These are phyloP conservation scores for Aegilops longissima DNA, from an alignment of 176 grass and related monocot species.

Conservation along the genomic window DNA sequence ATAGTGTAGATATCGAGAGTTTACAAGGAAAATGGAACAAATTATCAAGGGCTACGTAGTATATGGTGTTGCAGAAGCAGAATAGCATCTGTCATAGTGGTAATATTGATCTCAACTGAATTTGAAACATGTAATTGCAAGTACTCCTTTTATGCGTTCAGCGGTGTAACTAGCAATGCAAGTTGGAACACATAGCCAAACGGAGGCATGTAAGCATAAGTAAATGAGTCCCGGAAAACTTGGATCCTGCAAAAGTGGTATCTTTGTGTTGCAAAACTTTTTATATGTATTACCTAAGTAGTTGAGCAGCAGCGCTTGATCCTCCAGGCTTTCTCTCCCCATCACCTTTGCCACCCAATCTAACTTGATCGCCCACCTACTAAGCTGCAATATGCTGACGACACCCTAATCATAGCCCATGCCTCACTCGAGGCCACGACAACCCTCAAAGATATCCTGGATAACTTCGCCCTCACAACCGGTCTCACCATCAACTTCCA, in stretches of 20 bases:
- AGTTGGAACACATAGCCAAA: neutral
- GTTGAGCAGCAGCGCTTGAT: neutral
- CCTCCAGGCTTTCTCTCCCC: too few species aligned
- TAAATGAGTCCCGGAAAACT: neutral
- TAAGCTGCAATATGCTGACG: too few species aligned
- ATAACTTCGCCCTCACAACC: too few species aligned
- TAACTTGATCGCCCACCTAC: too few species aligned
- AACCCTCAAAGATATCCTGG: too few species aligned
- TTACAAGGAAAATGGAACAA: neutral
- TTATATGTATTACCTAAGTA: neutral
- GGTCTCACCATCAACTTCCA: too few species aligned
- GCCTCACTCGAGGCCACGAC: too few species aligned
- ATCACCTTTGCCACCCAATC: too few species aligned
- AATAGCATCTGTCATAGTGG: neutral
- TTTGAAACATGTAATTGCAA: neutral
- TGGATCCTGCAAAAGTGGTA: neutral
- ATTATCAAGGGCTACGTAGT: neutral
- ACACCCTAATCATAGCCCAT: too few species aligned
- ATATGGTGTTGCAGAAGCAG: neutral
- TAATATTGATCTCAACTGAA: neutral
- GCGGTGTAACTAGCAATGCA: neutral
- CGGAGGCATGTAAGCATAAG: too few species aligned
- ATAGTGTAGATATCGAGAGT: neutral
- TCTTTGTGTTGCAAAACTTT: neutral
- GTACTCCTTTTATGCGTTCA: neutral